Evolutionary conservation across 306 rosid species (phyloP).

Genomic region (Vicia sativa): DNA sequence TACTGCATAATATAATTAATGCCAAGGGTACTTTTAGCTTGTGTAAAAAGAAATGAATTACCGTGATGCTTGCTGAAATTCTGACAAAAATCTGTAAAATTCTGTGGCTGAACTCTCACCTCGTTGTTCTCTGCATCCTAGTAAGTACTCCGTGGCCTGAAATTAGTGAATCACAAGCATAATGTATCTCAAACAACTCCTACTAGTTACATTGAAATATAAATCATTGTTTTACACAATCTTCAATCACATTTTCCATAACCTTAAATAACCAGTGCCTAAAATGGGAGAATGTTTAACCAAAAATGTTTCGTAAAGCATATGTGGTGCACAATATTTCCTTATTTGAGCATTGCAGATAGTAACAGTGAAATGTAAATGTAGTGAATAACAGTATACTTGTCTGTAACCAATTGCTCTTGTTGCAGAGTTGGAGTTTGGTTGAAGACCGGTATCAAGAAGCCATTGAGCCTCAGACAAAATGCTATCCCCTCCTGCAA

Average conservation of each 20-base stretch:
- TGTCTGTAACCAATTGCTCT: constrained; percentile 93
- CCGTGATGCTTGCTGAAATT: constrained; percentile 91
- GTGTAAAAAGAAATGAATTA: constrained; percentile 37
- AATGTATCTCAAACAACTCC: constrained; percentile 29
- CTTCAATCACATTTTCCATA: neutral
- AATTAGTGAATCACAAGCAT: constrained; percentile 37
- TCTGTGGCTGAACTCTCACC: constrained; percentile 69
- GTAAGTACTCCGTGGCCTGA: constrained; percentile 88
- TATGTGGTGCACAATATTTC: constrained; percentile 13
- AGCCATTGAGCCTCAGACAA: constrained; percentile 87
- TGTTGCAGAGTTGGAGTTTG: constrained; percentile 86
- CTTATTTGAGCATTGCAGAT: constrained; percentile 23
- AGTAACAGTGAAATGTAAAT: constrained; percentile 24
- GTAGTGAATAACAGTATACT: constrained; percentile 44
- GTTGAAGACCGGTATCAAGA: constrained; percentile 85
- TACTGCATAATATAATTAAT: constrained; percentile 1
- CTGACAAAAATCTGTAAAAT: constrained; percentile 65
- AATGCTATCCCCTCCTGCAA: constrained; percentile 70
- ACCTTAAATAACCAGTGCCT: neutral
- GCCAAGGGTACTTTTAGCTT: constrained; percentile 3
- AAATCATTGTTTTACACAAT: neutral
- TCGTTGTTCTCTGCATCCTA: constrained; percentile 66
- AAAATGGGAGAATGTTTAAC: constrained; percentile 18
- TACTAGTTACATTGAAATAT: constrained; percentile 13
- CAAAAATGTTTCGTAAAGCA: constrained; percentile 12